Conservation (phyloP, 208 protist genomes). For the Porcisia hertigi region DNA sequence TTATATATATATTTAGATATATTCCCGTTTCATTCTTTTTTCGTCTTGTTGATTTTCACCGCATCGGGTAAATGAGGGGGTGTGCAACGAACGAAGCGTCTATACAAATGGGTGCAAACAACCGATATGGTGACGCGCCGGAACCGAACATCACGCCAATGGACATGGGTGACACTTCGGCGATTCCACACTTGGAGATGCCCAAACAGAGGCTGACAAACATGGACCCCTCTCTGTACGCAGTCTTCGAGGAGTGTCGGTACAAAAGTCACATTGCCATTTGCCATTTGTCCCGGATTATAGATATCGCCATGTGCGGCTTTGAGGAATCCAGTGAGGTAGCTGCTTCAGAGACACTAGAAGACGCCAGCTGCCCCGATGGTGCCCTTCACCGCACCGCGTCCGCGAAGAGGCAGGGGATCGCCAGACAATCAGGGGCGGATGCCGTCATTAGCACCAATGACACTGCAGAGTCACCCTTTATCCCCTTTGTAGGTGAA, state of each 20-base stretch:
- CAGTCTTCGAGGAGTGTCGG: slow-evolving; percentile 24
- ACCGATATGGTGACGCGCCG: background rate
- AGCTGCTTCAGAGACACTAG: background rate
- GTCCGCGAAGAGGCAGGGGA: background rate
- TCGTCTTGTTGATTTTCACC: background rate
- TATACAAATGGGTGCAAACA: background rate
- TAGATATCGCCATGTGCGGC: slow-evolving; percentile 16
- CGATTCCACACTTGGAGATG: background rate
- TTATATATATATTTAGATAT: background rate
- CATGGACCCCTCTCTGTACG: slow-evolving; percentile 13
- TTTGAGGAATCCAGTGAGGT: slow-evolving; percentile 10
- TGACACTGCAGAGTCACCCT: slow-evolving; percentile 1
- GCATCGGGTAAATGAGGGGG: background rate
- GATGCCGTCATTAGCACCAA: background rate
- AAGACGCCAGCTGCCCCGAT: background rate
- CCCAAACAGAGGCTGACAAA: background rate
- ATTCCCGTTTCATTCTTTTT: background rate
- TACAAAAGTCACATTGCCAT: slow-evolving; percentile 11
- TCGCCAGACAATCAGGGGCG: background rate
- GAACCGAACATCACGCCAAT: background rate
- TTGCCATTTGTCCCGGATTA: background rate
- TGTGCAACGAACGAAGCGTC: background rate
- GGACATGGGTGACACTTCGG: background rate
- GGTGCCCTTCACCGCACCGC: background rate
- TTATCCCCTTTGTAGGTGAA: slow-evolving; percentile 8